phyloP scores from a whole-genome alignment of 768 basidiomycete genomes.

The Leccinum truebloodii region DNA sequence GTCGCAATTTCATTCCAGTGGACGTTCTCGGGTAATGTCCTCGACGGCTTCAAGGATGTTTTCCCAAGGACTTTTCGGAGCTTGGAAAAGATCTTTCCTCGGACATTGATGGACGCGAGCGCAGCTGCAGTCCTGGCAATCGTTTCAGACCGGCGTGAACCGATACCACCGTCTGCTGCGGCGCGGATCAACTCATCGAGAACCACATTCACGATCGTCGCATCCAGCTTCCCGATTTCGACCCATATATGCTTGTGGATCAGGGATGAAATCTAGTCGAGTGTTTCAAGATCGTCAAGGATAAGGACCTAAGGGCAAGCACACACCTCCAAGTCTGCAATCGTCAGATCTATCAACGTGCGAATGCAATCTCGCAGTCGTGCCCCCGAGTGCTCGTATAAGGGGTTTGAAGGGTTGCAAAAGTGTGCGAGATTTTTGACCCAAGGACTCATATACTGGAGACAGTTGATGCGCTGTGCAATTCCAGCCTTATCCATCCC shows the following conservation, averaged over 20 bases:
- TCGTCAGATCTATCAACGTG: slow-evolving; percentile 73
- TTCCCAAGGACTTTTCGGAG: slow-evolving; percentile 81
- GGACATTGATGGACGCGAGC: slow-evolving; percentile 72
- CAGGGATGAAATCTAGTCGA: slow-evolving; percentile 56
- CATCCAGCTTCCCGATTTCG: slow-evolving; percentile 71
- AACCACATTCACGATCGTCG: slow-evolving; percentile 65
- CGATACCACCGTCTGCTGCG: slow-evolving; percentile 82
- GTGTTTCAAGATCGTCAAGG: slow-evolving; percentile 4
- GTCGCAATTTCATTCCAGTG: slow-evolving; percentile 84
- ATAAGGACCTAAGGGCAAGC: slow-evolving; percentile 4
- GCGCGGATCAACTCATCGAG: slow-evolving; percentile 79
- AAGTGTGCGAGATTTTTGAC: slow-evolving; percentile 76
- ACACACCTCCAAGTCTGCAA: slow-evolving; percentile 71
- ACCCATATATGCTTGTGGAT: slow-evolving; percentile 79
- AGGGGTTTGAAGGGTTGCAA: slow-evolving; percentile 63
- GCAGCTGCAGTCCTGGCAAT: slow-evolving; percentile 73
- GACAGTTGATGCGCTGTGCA: slow-evolving; percentile 64
- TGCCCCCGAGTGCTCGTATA: slow-evolving; percentile 72
- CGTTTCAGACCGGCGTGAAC: slow-evolving; percentile 71
- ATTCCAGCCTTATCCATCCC: slow-evolving; percentile 52
- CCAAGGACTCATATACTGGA: slow-evolving; percentile 89
- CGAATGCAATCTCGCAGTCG: slow-evolving; percentile 80
- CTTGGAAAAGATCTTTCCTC: slow-evolving; percentile 76
- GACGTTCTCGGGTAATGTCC: slow-evolving; percentile 63
- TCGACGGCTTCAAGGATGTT: slow-evolving; percentile 63